Percentiles rank a stretch among this genome's conserved stretches.
Evolutionary conservation across 768 basidiomycete species (phyloP).

Genomic region (Termitomyces heimii): DNA sequence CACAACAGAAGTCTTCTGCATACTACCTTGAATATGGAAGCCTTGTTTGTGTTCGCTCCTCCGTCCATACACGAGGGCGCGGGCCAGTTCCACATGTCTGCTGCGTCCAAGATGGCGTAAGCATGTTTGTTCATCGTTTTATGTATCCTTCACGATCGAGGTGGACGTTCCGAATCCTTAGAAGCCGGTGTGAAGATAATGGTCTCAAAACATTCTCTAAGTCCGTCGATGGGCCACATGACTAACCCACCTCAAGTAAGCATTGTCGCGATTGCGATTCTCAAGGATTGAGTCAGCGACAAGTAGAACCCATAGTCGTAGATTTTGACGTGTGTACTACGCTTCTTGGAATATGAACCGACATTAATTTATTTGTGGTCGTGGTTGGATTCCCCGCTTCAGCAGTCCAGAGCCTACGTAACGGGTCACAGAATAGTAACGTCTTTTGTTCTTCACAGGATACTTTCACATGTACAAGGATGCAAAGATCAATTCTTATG

Average conservation of each 20-base stretch:
- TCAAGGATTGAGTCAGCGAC: not conserved
- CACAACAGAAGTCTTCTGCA: conserved; percentile 12
- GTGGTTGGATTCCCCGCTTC: no score
- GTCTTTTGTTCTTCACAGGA: no score
- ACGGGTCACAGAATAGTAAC: no score
- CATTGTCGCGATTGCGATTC: not conserved
- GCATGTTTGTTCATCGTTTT: conserved; percentile 13
- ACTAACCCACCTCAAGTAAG: not conserved
- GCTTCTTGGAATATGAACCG: not conserved
- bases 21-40: conserved; percentile 10
- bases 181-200: not conserved
- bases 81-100: conserved; percentile 17
- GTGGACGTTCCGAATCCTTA: not conserved
- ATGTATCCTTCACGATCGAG: not conserved
- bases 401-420: no score
- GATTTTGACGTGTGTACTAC: not conserved
- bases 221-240: not conserved
- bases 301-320: not conserved
- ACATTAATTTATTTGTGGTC: not conserved
- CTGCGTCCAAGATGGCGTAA: conserved; percentile 11
- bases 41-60: not conserved
- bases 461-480: no score
- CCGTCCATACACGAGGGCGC: conserved; percentile 9
- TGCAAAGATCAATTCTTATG: no score
- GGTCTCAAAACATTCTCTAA: not conserved